Conservation (phyloP, 441 rosid species). For the Cnidoscolus chayamansa region DNA sequence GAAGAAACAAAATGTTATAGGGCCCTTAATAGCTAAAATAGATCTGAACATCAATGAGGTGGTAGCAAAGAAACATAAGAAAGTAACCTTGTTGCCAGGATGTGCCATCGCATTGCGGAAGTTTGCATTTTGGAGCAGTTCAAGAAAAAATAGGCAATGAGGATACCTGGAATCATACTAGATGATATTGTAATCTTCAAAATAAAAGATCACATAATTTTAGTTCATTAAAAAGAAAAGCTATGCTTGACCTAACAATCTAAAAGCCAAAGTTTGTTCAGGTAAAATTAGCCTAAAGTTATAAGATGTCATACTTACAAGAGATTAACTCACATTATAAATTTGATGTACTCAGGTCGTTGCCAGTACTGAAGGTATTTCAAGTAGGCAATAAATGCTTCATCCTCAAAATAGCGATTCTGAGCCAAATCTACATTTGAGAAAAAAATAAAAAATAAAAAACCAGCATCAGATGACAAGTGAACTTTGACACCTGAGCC, state of each 20-base stretch:
- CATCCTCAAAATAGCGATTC: constrained; percentile 95
- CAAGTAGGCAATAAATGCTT: constrained; percentile 91
- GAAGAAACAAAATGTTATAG: background rate
- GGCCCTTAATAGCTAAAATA: background rate
- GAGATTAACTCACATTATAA: constrained; percentile 65
- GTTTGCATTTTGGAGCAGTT: constrained; percentile 88
- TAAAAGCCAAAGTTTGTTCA: background rate
- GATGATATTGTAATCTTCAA: background rate
- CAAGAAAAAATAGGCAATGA: constrained; percentile 84
- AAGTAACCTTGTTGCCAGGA: constrained; percentile 84
- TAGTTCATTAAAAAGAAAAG: background rate
- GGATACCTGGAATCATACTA: constrained; percentile 73
- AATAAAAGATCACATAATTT: background rate
- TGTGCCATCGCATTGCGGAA: constrained; percentile 95
- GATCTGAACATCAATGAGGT: background rate
- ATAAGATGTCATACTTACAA: constrained; percentile 8
- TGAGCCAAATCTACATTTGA: constrained; percentile 81
- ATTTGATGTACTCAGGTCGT: constrained; percentile 82
- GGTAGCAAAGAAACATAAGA: constrained; percentile 11
- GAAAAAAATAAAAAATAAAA: constrained; percentile 2
- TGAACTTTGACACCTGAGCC: constrained; percentile 4
- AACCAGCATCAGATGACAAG: constrained; percentile 13
- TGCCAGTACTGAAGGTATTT: constrained; percentile 97
- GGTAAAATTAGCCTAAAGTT: constrained; percentile 7
- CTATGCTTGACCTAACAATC: background rate